Base-by-base conservation (phyloP, 2,329 filamentous ascomycete genomes). In the Aspergillus japonicus region DNA sequence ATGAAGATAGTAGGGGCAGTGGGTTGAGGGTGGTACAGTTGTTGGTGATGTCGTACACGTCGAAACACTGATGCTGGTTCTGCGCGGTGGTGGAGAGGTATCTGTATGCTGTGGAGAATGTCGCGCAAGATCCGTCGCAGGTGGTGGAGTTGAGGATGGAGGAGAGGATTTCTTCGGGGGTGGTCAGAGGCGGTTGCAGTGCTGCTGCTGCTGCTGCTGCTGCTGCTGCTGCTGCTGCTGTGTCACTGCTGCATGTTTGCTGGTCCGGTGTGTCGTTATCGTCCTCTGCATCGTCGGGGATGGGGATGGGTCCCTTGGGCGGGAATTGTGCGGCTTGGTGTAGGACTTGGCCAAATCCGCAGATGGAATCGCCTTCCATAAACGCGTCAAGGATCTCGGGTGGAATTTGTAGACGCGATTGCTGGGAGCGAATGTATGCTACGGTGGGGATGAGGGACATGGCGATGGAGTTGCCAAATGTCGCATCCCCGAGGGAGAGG, bases 121-220 rank as follows among this genome's bases (percentile, higher is more conserved):
- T 73, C 11, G 74, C 74, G 55, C 75, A 78, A 44, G 70, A 66
- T 5, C 71, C 72, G 55, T 73, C 70, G 58, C 74, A 76, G 39
- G 69, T 67, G 29, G 70, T 68, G 24, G 71, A 73, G 53, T 75
- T 73, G 8, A 74, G 54, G 42, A 75, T 71, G 31, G 73, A 72
- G 2, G 44, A 53, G 12, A 59, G 56, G n/a, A 77, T 64, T 7
- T 61, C 62, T 8, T 65, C 63, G 3, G 68, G 55, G 1, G 65
- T 72, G 8, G 62, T 68, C 4, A 70, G 69, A n/a, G 59, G 71
- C 75, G 23, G 63, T 54, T 16, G 58, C 61, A 24, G 63, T 61
- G 39, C 39, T 16, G 16, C 16, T 44, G 48, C 23, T 50, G 24
- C 39, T 42, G 48, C 23, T 23, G 64, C 58, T 11, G 21, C 42